Evolutionary conservation across 257 asterid species (phyloP).

Genomic region (Salvia hispanica): DNA sequence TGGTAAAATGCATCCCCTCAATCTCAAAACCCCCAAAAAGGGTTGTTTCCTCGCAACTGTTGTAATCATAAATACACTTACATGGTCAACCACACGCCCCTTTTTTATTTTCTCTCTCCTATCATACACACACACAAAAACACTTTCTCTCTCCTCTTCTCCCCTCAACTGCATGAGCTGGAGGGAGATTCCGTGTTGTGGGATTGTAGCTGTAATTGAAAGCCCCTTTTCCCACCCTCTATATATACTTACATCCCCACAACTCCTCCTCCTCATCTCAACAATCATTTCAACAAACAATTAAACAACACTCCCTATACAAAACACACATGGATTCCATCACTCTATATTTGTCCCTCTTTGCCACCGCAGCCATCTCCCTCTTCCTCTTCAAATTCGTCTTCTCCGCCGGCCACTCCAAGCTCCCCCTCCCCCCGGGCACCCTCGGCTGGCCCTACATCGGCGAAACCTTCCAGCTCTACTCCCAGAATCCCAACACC

Average conservation of each 20-base stretch:
- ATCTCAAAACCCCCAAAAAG: background rate
- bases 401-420: constrained; percentile 32
- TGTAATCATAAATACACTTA: constrained; percentile 12
- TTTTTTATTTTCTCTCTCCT: constrained; percentile 22
- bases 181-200: constrained; percentile 59
- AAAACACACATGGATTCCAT: background rate
- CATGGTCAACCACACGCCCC: constrained; percentile 37
- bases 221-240: constrained; percentile 33
- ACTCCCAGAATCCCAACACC: constrained; percentile 73
- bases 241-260: constrained; percentile 42
- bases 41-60: constrained; percentile 39
- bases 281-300: no score
- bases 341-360: background rate
- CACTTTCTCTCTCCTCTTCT: constrained; percentile 20
- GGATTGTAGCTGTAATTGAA: constrained; percentile 32
- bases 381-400: constrained; percentile 27
- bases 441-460: constrained; percentile 80
- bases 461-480: constrained; percentile 79
- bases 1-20: constrained; percentile 16
- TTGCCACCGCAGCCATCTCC: background rate
- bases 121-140: background rate
- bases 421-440: constrained; percentile 79
- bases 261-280: constrained; percentile 16
- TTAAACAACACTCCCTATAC: no score
- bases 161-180: constrained; percentile 52